Evolutionary conservation across 306 rosid genomes (phyloP), one percentile per base, ranked within the genome.

Genomic region (Citrullus amarus): DNA sequence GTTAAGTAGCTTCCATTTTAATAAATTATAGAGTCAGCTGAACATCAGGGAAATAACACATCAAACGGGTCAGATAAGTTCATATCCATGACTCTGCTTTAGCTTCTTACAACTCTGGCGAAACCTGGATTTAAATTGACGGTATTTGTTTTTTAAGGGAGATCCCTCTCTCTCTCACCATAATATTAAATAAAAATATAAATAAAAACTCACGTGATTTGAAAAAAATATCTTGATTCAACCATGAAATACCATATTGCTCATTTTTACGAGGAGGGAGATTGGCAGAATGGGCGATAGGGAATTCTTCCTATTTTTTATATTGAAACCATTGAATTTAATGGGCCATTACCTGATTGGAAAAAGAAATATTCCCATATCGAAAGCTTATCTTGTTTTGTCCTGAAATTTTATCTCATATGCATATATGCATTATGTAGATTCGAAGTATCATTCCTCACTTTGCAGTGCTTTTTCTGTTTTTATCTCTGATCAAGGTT

Each of bases 401-500:
- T 72, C 43, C 43, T 39, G 17, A 68, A 39, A n/a, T 10, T 39
- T 68, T 39, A 39, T 41, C 74, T 20, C 17, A 41, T 41, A 68
- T 68, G 50, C 48, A 36, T 22, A 36, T 22, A 22, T 20, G 77
- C 22, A 50, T 46, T 16, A 72, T 48, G 77, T 32, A 72, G 74
- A 68, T 68, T 39, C 18, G 32, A 44, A 68, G 54, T 39, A 68
- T 68, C 54, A 68, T 68, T 39, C 74, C 74, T 41, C 74, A 68
- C 74, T 68, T 68, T 48, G 46, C 76, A 43, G 76, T 44, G 76
- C 55, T 70, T 69, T 70, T 48, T 70, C 58, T 70, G 76, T 12
- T 70, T 72, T 51, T 22, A 44, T 41, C 59, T 70, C 57, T 28
- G 59, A 48, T 60, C 41, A 25, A 72, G 41, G 77, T 72, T 72